phyloP scores from a whole-genome alignment of 1,284 basidiomycete species.

The Vanrija sp. region DNA sequence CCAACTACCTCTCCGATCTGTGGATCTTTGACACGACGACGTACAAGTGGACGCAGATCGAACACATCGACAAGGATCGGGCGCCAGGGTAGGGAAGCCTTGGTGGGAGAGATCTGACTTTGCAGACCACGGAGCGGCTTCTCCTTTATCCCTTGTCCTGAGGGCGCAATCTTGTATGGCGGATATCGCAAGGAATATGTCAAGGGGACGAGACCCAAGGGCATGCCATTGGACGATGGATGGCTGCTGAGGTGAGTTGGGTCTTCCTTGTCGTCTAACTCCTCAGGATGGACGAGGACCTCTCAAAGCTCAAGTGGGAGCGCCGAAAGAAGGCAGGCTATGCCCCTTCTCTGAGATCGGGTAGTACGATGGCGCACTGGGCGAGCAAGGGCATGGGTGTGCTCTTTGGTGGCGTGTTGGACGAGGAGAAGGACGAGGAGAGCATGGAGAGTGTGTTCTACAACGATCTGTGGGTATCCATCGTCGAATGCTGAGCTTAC shows the following conservation, averaged over 20 bases:
- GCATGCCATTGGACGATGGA: conserved; percentile 83
- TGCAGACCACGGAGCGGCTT: conserved; percentile 75
- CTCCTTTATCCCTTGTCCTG: conserved; percentile 73
- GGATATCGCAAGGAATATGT: conserved; percentile 90
- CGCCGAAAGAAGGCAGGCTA: conserved; percentile 74
- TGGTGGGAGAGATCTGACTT: neutral
- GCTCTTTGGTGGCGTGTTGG: conserved; percentile 86
- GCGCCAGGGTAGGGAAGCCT: conserved; percentile 53
- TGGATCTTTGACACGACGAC: conserved; percentile 86
- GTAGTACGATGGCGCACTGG: conserved; percentile 38
- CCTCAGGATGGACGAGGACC: conserved; percentile 51
- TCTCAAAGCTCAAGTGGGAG: conserved; percentile 73
- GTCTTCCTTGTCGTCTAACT: neutral
- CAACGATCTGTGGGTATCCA: conserved; percentile 65
- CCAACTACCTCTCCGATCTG: conserved; percentile 78
- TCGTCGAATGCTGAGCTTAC: neutral
- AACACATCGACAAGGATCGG: conserved; percentile 64
- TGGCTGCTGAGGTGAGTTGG: conserved; percentile 73
- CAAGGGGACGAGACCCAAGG: conserved; percentile 80
- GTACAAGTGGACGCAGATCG: conserved; percentile 81
- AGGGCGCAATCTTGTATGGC: conserved; percentile 82
- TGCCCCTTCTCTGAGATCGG: conserved; percentile 63
- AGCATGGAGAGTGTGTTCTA: conserved; percentile 77
- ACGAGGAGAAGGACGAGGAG: conserved; percentile 84
- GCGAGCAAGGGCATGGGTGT: conserved; percentile 64